Conservation (phyloP, 805 yeast species). For the Peterozyma xylosa region DNA sequence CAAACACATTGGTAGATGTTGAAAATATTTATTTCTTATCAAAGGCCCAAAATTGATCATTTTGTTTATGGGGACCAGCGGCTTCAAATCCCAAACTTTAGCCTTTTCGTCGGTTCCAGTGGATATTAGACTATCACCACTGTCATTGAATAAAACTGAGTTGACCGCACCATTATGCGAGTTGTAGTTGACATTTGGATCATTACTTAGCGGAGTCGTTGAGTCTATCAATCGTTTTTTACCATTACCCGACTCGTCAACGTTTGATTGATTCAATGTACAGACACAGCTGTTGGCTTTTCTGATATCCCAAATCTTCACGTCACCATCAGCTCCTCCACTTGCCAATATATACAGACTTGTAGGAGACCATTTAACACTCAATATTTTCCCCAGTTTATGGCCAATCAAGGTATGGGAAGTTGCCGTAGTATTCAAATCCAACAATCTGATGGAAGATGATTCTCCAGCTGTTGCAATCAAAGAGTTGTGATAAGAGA, state of each 20-base stretch:
- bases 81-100: constrained; percentile 69
- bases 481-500: constrained; percentile 43
- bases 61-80: constrained; percentile 40
- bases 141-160: constrained; percentile 67
- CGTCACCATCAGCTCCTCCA: constrained; percentile 78
- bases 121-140: constrained; percentile 55
- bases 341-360: constrained; percentile 57
- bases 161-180: constrained; percentile 79
- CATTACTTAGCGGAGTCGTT: background rate
- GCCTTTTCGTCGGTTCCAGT: constrained; percentile 78
- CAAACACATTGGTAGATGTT: constrained; percentile 47
- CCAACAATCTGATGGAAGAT: constrained; percentile 61
- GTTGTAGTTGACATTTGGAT: background rate
- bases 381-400: constrained; percentile 38
- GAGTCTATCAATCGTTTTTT: constrained; percentile 7
- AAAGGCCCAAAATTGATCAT: constrained; percentile 73
- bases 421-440: constrained; percentile 63
- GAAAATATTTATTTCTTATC: constrained; percentile 56
- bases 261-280: constrained; percentile 43
- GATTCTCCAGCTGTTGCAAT: constrained; percentile 70
- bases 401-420: constrained; percentile 68
- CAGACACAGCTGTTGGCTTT: constrained; percentile 57
- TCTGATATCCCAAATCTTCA: constrained; percentile 81
- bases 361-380: constrained; percentile 72
- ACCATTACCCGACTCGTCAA: constrained; percentile 13